These are phyloP conservation scores for Trichoderma sp. DNA, from an alignment of 2,329 filamentous ascomycete species.

Conservation along the genomic window DNA sequence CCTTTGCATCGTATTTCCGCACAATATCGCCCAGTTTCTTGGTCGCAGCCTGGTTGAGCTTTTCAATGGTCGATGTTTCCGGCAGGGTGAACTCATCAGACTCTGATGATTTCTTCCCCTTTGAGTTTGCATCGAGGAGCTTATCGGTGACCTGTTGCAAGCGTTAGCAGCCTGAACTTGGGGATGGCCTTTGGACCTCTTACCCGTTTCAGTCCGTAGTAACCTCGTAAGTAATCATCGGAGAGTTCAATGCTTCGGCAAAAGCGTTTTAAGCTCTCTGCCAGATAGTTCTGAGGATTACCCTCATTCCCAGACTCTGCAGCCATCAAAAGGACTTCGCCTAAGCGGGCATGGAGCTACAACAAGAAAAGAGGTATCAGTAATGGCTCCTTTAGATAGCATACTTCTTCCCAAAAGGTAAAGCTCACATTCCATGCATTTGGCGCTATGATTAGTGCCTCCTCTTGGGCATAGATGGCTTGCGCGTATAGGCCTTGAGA, in stretches of 20 bases:
- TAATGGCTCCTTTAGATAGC: not conserved
- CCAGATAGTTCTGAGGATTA: conserved; percentile 53
- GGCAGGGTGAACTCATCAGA: conserved; percentile 54
- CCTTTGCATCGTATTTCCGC: conserved; percentile 56
- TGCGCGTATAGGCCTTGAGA: conserved; percentile 76
- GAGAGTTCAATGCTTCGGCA: conserved; percentile 90
- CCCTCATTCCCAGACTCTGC: conserved; percentile 45
- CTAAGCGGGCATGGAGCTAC: conserved; percentile 83
- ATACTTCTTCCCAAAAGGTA: not conserved
- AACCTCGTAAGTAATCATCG: conserved; percentile 86
- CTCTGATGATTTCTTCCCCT: conserved; percentile 47
- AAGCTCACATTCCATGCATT: conserved; percentile 91
- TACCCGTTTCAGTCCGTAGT: conserved; percentile 85
- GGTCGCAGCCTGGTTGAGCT: conserved; percentile 70
- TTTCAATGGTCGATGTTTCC: conserved; percentile 57
- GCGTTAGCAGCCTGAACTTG: conserved; percentile 6
- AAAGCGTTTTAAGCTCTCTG: conserved; percentile 79
- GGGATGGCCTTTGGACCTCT: conserved; percentile 25
- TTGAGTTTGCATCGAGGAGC: conserved; percentile 45
- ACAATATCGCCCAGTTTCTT: conserved; percentile 75
- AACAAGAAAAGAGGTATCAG: conserved; percentile 25
- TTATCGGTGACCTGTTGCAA: conserved; percentile 46
- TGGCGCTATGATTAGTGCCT: conserved; percentile 80
- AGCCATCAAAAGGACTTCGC: conserved; percentile 77
- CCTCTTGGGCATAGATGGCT: conserved; percentile 84